These are phyloP conservation scores for Ogataea haglerorum DNA, from an alignment of 805 yeast species.

Conservation along the genomic window DNA sequence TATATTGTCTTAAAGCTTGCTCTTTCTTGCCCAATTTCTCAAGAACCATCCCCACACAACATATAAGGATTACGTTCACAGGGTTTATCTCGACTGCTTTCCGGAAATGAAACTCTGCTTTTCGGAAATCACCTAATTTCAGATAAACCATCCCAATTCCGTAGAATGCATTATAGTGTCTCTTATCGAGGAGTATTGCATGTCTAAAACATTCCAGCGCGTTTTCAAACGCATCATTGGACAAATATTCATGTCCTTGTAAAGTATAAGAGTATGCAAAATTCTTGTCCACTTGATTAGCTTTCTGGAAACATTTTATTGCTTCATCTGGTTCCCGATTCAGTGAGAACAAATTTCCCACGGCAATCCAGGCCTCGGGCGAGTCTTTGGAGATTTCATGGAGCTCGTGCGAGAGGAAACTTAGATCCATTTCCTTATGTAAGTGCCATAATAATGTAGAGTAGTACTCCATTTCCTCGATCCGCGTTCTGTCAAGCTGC, in stretches of 20 bases:
- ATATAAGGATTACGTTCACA: conserved; percentile 79
- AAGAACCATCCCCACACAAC: conserved; percentile 91
- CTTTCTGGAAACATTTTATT: conserved; percentile 77
- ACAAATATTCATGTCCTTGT: conserved; percentile 87
- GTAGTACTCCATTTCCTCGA: conserved; percentile 85
- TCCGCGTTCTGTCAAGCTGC: conserved; percentile 67
- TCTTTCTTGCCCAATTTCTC: conserved; percentile 69
- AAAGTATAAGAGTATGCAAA: conserved; percentile 89
- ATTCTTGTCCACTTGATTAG: conserved; percentile 54
- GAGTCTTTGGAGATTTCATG: conserved; percentile 56
- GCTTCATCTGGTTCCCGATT: conserved; percentile 87
- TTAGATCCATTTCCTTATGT: conserved; percentile 72
- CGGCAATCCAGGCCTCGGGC: conserved; percentile 87
- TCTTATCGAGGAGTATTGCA: conserved; percentile 71
- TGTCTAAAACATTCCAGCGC: conserved; percentile 80
- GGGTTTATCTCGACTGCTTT: conserved; percentile 90
- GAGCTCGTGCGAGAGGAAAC: conserved; percentile 80
- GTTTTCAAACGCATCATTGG: conserved; percentile 85
- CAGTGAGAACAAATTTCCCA: conserved; percentile 85
- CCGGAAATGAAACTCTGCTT: conserved; percentile 82
- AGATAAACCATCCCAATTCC: conserved; percentile 94
- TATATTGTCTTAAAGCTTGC: conserved; percentile 77
- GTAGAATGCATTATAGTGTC: conserved; percentile 92
- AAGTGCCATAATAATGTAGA: conserved; percentile 93
- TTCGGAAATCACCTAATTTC: conserved; percentile 76